Evolutionary conservation across 1,284 basidiomycete genomes (phyloP), one percentile per base, ranked within the genome.

Genomic region (Phenoliferia sp.): DNA sequence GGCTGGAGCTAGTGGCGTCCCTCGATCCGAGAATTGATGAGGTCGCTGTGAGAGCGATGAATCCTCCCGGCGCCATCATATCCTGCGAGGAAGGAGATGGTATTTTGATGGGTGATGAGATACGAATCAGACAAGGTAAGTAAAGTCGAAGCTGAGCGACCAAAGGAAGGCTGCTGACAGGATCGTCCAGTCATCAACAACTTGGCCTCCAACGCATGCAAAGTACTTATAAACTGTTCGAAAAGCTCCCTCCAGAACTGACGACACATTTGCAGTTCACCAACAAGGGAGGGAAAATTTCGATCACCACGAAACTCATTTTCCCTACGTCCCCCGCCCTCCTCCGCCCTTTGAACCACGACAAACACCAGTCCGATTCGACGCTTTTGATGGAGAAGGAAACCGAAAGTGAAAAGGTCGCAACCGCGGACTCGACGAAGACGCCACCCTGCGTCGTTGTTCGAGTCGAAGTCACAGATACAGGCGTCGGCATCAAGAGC

Each of bases 401-500:
- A 12, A 44, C 39, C 12, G 39, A 12, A 44, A 12, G 12, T 44
- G 39, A 22, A 12, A 12, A 12, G 39, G 39, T 12, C 12, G 12
- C 12, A 44, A 12, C 39, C 12, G 39, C 22, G 12, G 39, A 44
- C n/a, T n/a, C n/a, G n/a, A n/a, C n/a, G n/a, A n/a, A n/a, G n/a
- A n/a, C n/a, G 39, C 12, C 39, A 12, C 12, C 12, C 39, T 44
- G 39, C 39, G 39, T 79, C 74, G 39, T 92, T 39, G 87, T 92
- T 16, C 82, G 90, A 65, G 88, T 93, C 55, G 90, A 92, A 77
- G 84, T 93, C 3, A 83, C 84, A 12, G 91, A 92, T 78, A 92
- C 90, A 0, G 91, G 92, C 31, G 86, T 82, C 69, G 92, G 90
- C 2, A 88, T 94, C 71, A 83, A 83, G 34, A 76, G 83, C 58